phyloP scores from a whole-genome alignment of 371 early-diverging fungal genomes.

The Blyttiomyces sp. region DNA sequence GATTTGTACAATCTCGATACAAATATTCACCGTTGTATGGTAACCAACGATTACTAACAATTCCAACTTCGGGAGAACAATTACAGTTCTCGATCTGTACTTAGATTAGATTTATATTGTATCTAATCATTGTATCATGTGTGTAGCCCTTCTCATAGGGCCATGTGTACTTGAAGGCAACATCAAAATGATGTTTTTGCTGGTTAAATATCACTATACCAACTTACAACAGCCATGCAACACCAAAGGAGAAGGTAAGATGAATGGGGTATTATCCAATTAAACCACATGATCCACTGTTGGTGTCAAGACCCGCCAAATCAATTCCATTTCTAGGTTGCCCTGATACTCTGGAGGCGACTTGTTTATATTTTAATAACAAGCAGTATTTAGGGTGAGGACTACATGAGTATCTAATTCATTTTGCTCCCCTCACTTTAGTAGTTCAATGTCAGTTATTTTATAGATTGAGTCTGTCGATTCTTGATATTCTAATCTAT shows the following conservation, averaged over 20 bases:
- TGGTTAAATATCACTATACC: constrained; percentile 28
- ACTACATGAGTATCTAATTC: constrained; percentile 59
- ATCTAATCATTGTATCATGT: constrained; percentile 53
- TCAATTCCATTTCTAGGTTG: constrained; percentile 56
- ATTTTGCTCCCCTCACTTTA: constrained; percentile 55
- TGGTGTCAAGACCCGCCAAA: constrained; percentile 52
- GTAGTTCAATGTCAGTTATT: constrained; percentile 53
- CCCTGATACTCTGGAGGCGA: constrained; percentile 55
- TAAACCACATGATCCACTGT: constrained; percentile 49
- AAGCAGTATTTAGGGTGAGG: constrained; percentile 54
- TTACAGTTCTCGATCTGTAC: constrained; percentile 52
- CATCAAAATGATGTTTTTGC: constrained; percentile 3
- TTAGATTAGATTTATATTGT: constrained; percentile 43
- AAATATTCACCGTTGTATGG: constrained; percentile 52
- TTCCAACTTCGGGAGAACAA: constrained; percentile 53
- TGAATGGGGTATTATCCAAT: constrained; percentile 25
- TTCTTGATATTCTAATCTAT: constrained; percentile 46
- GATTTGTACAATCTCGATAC: neutral
- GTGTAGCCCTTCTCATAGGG: constrained; percentile 47
- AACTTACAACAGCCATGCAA: constrained; percentile 52
- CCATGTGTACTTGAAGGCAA: constrained; percentile 33
- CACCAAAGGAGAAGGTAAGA: constrained; percentile 29
- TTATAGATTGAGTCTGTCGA: constrained; percentile 49
- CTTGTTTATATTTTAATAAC: constrained; percentile 44
- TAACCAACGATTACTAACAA: constrained; percentile 58